These are phyloP conservation scores for Pseudevernia furfuracea DNA, from an alignment of 495 filamentous ascomycete species.

Conservation along the genomic window DNA sequence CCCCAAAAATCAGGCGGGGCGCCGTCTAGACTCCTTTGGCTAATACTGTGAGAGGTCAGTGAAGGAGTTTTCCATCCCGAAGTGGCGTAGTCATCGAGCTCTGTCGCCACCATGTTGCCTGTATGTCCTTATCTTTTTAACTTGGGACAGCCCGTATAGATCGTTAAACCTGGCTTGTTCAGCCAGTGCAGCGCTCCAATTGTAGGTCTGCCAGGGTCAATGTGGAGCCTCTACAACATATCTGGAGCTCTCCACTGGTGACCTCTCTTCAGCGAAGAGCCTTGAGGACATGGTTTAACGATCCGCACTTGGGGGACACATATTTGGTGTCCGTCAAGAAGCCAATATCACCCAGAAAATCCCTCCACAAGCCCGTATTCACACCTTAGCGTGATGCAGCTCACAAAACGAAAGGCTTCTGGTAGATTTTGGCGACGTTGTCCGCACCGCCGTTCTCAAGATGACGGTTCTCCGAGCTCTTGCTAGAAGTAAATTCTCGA, in stretches of 20 bases:
- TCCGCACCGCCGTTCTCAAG: no score
- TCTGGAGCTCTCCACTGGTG: constrained; percentile 11
- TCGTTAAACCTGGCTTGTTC: constrained; percentile 24
- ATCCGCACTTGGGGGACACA: not conserved
- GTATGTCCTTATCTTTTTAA: constrained; percentile 25
- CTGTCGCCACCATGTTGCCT: constrained; percentile 9
- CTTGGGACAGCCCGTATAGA: constrained; percentile 35
- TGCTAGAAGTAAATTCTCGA: no score
- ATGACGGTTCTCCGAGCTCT: not conserved
- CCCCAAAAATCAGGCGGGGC: constrained; percentile 13
- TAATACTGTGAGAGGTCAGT: not conserved
- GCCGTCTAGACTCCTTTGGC: constrained; percentile 18
- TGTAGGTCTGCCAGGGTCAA: constrained; percentile 19
- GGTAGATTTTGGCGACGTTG: no score
- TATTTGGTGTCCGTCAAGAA: constrained; percentile 1
- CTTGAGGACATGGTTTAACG: no score
- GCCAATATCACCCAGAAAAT: not conserved
- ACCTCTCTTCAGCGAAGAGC: not conserved
- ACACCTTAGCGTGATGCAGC: constrained; percentile 13
- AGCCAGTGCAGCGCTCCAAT: constrained; percentile 27
- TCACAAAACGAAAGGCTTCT: constrained; percentile 12
- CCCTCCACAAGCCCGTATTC: no score
- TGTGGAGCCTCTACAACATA: constrained; percentile 13
- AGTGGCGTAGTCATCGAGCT: constrained; percentile 10
- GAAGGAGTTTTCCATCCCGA: not conserved